Evolutionary conservation across 805 yeast species (phyloP).

Genomic region (Metschnikowia shivogae): DNA sequence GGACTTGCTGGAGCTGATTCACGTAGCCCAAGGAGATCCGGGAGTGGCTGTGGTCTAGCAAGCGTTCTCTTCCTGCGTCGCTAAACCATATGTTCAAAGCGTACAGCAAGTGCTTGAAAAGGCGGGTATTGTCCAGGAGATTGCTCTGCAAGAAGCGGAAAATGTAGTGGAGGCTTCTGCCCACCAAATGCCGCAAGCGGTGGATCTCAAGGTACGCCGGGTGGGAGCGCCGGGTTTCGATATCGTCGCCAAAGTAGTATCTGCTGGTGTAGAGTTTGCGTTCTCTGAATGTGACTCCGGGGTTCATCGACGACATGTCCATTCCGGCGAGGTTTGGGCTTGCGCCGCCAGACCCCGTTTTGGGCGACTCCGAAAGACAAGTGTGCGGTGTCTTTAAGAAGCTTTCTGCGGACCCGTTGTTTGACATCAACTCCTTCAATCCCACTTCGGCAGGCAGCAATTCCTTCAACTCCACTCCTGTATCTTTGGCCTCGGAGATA

Average conservation of each 20-base stretch:
- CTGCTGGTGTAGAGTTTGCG: constrained; percentile 59
- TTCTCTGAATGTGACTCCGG: constrained; percentile 54
- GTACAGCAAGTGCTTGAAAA: constrained; percentile 58
- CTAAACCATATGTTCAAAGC: constrained; percentile 73
- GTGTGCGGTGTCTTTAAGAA: background rate
- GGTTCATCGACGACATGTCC: constrained; percentile 47
- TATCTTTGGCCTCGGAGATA: background rate
- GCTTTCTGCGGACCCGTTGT: background rate
- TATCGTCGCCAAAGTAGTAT: constrained; percentile 58
- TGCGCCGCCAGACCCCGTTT: constrained; percentile 38
- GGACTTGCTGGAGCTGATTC: constrained; percentile 56
- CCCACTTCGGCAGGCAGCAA: background rate
- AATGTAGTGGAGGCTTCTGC: constrained; percentile 58
- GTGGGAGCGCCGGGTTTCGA: constrained; percentile 38
- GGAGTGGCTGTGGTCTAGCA: constrained; percentile 55
- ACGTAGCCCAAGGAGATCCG: constrained; percentile 53
- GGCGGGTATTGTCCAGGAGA: constrained; percentile 59
- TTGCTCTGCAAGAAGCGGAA: constrained; percentile 43
- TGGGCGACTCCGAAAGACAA: constrained; percentile 10
- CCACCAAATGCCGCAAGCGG: constrained; percentile 54
- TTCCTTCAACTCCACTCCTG: background rate
- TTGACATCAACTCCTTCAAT: background rate
- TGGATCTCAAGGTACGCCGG: constrained; percentile 47
- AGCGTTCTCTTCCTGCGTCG: constrained; percentile 72
- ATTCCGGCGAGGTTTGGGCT: constrained; percentile 43